Conservation (phyloP, 2,329 filamentous ascomycete species). For the Rosellinia necatrix region DNA sequence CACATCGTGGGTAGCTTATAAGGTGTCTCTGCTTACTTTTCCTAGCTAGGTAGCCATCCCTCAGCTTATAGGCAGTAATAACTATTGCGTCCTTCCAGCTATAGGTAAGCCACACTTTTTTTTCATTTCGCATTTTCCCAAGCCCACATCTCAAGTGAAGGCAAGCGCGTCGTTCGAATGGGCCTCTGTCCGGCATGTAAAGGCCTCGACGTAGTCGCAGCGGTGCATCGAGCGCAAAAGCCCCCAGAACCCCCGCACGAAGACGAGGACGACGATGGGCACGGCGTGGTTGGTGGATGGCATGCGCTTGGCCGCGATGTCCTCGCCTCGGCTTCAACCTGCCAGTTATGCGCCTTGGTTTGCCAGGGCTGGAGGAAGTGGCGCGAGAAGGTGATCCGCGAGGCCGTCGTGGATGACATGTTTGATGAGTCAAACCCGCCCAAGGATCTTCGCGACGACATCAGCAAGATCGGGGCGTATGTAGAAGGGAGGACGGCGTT, state of each 20-base stretch:
- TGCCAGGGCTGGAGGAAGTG: conserved; percentile 7
- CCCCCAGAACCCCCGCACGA: background rate
- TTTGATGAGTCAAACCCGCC: background rate
- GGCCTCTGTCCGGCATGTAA: background rate
- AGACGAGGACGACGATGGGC: background rate
- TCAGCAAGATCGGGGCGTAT: conserved; percentile 1
- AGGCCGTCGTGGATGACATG: background rate
- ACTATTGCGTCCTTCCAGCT: too few species aligned
- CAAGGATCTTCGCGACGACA: conserved; percentile 1
- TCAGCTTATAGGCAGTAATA: too few species aligned
- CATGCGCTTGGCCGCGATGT: conserved; percentile 4
- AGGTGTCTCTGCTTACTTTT: too few species aligned
- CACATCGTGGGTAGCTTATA: too few species aligned
- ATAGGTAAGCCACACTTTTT: too few species aligned
- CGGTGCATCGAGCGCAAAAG: background rate
- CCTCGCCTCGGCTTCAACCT: background rate
- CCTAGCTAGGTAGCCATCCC: too few species aligned
- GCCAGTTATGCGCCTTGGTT: conserved; percentile 1
- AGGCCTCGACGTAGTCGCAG: background rate
- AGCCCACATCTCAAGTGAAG: too few species aligned
- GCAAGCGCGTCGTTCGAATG: background rate
- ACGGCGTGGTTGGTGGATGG: background rate
- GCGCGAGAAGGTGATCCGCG: background rate
- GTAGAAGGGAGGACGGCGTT: background rate
- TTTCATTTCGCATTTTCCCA: too few species aligned